These are phyloP conservation scores for Dioszegia aurantiaca DNA, from an alignment of 768 basidiomycete genomes.

Conservation along the genomic window DNA sequence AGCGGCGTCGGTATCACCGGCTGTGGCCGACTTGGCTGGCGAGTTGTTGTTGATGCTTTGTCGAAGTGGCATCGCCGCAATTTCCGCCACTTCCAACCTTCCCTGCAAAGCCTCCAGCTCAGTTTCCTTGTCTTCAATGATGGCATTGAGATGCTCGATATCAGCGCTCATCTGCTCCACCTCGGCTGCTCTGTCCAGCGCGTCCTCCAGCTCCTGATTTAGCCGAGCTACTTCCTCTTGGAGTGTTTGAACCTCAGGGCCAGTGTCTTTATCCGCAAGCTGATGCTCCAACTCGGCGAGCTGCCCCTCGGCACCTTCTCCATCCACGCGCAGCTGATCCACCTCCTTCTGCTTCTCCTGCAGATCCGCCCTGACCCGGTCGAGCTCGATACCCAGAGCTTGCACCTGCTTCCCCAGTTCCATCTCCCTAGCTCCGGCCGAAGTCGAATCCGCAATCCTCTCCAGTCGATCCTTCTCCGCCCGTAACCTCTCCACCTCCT, in stretches of 20 bases:
- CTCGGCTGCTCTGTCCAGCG: neutral
- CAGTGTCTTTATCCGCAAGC: neutral
- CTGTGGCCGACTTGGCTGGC: neutral
- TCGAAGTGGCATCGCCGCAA: constrained; percentile 19
- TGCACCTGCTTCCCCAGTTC: constrained; percentile 27
- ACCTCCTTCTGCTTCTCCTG: constrained; percentile 10
- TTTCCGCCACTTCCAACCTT: constrained; percentile 23
- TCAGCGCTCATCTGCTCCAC: constrained; percentile 7
- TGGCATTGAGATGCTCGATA: constrained; percentile 21
- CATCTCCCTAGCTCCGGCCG: constrained; percentile 17
- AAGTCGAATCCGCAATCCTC: constrained; percentile 14
- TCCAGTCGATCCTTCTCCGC: constrained; percentile 33
- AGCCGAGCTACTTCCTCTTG: constrained; percentile 13
- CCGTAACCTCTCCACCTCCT: constrained; percentile 26
- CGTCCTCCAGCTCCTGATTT: neutral
- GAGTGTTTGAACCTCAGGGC: too few relatives aligned
- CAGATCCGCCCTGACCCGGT: constrained; percentile 9
- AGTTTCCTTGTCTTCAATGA: constrained; percentile 26
- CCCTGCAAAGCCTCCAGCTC: constrained; percentile 32
- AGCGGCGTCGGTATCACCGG: neutral
- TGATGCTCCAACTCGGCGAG: too few relatives aligned
- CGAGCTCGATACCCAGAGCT: constrained; percentile 25
- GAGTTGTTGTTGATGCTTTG: constrained; percentile 13
- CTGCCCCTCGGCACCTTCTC: too few relatives aligned
- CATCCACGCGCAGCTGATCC: constrained; percentile 7